Evolutionary conservation across 768 basidiomycete genomes (phyloP), one percentile per base, ranked within the genome.

Genomic region (Krasilnikovozyma curviuscula): DNA sequence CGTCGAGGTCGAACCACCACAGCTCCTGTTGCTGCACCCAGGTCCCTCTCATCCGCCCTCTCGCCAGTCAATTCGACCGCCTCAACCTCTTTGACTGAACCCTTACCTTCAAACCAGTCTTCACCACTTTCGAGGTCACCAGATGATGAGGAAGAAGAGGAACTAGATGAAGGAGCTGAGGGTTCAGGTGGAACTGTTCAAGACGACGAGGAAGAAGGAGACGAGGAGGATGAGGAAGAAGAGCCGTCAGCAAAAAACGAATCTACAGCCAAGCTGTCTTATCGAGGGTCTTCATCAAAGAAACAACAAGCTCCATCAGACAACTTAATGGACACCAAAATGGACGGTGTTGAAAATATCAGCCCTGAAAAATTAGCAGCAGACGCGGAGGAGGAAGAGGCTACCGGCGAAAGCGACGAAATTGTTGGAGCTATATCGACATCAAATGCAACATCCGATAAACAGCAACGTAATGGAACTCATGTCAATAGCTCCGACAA

Each of bases 201-300:
- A 23, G 45, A 34, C 25, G 52, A 40, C 10, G 54, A 30, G 1
- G 55, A 41, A 7, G 44, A 44, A 40, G 56, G 54, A 39, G 48
- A 50, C 14, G 53, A 57, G 19, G 56, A 58, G 23, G 55, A 52
- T 44, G 41, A 50, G 40, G 48, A 44, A 8, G 53, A 49, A 1
- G 49, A 55, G 28, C 52, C 50, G 32, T 47, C 51, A 1, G 55
- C 34, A 19, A 53, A 38, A 7, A 46, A 49, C 25, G 42, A 13
- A 31, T 38, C 6, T 10, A 21, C 33, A 16, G 34, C 23, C n/a
- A 40, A 28, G 39, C n/a, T 29, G 37, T 23, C 4, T 18, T 23
- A 18, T 10, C 35, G 23, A 7, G 18, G 23, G 23, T 23, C 18
- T 18, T 23, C 35, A 21, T 41, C n/a, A 27, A 37, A 37, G 35